Evolutionary conservation across 768 basidiomycete species (phyloP).

Genomic region (Boletus sp.): DNA sequence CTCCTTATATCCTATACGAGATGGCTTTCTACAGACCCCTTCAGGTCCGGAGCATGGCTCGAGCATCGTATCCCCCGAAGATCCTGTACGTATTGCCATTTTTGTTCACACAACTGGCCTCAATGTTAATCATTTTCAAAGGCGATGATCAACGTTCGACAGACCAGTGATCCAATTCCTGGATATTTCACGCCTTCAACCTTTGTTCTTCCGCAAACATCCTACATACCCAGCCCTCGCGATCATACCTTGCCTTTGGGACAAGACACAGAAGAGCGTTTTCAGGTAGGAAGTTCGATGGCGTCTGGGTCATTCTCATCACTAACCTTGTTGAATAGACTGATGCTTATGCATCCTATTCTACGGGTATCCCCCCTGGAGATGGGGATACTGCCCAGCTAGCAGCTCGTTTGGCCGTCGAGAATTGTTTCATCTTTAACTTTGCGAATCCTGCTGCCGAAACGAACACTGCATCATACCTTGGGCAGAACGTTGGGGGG

Average conservation of each 20-base stretch:
- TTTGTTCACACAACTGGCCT: neutral
- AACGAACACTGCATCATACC: neutral
- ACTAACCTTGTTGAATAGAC: neutral
- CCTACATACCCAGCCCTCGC: neutral
- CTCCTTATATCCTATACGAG: neutral
- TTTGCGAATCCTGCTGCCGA: neutral
- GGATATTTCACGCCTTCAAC: neutral
- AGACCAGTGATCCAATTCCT: neutral
- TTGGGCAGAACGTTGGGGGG: neutral
- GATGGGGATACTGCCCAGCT: neutral
- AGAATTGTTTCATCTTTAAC: neutral
- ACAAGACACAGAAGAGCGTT: neutral
- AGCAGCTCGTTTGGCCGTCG: neutral
- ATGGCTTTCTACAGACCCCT: neutral
- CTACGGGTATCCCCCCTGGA: neutral
- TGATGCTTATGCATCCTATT: rapidly evolving
- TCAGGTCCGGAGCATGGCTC: neutral
- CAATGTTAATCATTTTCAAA: neutral
- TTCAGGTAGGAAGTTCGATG: neutral
- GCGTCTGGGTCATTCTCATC: neutral
- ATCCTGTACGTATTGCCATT: neutral
- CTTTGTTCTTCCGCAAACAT: neutral
- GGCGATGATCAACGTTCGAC: neutral
- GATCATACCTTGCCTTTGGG: neutral
- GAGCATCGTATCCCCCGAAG: neutral